Conservation (phyloP, 176 grass and related monocot species). For the Eragrostis curvula region DNA sequence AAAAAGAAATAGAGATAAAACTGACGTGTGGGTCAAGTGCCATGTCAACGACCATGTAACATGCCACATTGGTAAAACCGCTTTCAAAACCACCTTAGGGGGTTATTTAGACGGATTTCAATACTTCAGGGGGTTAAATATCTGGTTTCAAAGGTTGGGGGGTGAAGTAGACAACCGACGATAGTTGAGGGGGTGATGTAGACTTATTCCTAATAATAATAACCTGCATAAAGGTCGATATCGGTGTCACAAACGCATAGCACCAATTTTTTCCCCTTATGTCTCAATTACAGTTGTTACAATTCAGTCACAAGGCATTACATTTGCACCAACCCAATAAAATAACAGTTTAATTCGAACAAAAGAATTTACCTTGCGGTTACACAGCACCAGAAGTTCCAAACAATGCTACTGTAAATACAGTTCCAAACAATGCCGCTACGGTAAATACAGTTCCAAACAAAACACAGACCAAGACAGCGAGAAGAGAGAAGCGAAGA, state of each 20-base stretch:
- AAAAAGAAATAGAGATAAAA: too few relatives aligned
- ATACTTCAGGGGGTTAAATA: too few relatives aligned
- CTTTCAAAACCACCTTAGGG: too few relatives aligned
- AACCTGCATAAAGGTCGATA: too few relatives aligned
- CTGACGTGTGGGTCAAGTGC: too few relatives aligned
- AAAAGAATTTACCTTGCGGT: constrained; percentile 38
- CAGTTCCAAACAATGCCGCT: not conserved
- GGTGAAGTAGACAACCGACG: too few relatives aligned
- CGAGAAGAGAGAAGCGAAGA: not conserved
- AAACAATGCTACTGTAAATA: not conserved
- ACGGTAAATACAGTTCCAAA: constrained; percentile 23
- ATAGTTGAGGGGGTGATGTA: too few relatives aligned
- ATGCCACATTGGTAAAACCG: too few relatives aligned
- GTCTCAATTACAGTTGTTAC: not conserved
- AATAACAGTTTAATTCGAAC: constrained; percentile 34
- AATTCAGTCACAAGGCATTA: not conserved
- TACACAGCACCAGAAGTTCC: not conserved
- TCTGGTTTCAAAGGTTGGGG: too few relatives aligned
- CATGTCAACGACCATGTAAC: too few relatives aligned
- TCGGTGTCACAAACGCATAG: not conserved
- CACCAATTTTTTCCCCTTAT: not conserved
- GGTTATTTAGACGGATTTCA: too few relatives aligned
- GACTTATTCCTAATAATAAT: too few relatives aligned
- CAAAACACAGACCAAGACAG: not conserved
- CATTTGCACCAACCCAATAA: constrained; percentile 29